A percentile compares a stretch with the other conserved stretches of the same genome.
Conservation (phyloP, 305 asterid species). For the Fraxinus paxiana region DNA sequence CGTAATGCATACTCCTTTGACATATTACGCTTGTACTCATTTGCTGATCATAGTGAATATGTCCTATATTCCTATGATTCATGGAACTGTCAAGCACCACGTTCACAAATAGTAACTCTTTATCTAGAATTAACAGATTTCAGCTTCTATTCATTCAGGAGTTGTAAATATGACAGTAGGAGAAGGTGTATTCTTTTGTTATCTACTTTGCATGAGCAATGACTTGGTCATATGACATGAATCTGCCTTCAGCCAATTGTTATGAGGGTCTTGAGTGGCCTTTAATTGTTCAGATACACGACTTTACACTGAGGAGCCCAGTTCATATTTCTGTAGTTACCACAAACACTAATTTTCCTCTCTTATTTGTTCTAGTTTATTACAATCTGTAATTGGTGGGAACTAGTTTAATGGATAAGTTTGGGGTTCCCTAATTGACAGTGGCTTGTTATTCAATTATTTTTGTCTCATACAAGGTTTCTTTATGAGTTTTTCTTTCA, state of each 20-base stretch:
- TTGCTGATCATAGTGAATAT: not conserved
- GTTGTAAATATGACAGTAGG: not conserved
- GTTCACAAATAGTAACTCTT: not conserved
- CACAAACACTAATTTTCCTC: not conserved
- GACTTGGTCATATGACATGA: not conserved
- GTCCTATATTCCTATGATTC: not conserved
- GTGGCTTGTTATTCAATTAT: not conserved
- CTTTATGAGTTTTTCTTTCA: not conserved
- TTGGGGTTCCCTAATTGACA: not conserved
- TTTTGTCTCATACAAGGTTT: not conserved
- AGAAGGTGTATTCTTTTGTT: not conserved
- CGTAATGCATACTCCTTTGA: not conserved
- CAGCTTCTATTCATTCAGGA: not conserved
- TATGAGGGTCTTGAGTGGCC: not conserved
- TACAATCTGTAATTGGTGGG: not conserved
- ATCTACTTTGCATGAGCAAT: not conserved
- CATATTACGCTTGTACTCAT: not conserved
- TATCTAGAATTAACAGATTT: not conserved
- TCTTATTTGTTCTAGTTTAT: not conserved
- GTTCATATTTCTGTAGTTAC: not conserved
- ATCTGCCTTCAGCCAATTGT: not conserved
- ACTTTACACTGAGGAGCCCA: not conserved
- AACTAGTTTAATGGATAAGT: not conserved
- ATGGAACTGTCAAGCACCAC: not conserved
- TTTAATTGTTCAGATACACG: not conserved